Evolutionary conservation across 768 basidiomycete species (phyloP), one percentile per base, ranked within the genome.

Genomic region (Postia placenta): DNA sequence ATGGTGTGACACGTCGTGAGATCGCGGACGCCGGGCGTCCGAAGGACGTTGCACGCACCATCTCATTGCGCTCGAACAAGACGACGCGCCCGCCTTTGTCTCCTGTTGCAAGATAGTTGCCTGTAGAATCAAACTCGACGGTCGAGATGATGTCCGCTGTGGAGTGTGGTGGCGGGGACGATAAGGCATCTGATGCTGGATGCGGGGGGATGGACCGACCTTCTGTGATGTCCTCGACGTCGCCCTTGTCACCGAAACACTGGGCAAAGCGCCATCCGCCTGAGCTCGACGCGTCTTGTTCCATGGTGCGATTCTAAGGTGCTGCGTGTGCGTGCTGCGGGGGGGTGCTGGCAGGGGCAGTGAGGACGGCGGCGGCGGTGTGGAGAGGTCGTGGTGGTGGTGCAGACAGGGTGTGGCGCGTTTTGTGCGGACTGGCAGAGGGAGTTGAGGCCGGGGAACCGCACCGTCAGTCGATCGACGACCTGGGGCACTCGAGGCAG

Each of bases 121-220:
- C 96, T 45, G 96, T 96, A 51, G 96, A 95, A 70, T 98, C 96
- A 64, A 98, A 99, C 75, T 99, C 96, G 67, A 98, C 96, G 52
- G 95, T 96, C 43, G 96, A 98, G 70, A 99, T 99, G 76, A 99
- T 98, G 78, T 99, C 96, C 75, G 96, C 93, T 97, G 71, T 4
- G 54, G 59, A 48, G 25, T 55, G 49, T 43, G 59, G 60, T 47
- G 62, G 39, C 47, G 24, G 53, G 49, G 47, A 60, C 56, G 52
- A 62, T 51, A 49, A 50, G 50, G 40, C 42, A 47, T 46, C 55
- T 37, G 26, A 48, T 12, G 39, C 42, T 50, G 53, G 49, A 53
- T 54, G 45, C 41, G 33, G 22, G 36, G 46, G 46, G 40, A 48
- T 12, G 22, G 37, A 63, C 78, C 52, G 55, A 93, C 93, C 96